Conservation (phyloP, 1,139 yeast species). For the Candida dubliniensis region DNA sequence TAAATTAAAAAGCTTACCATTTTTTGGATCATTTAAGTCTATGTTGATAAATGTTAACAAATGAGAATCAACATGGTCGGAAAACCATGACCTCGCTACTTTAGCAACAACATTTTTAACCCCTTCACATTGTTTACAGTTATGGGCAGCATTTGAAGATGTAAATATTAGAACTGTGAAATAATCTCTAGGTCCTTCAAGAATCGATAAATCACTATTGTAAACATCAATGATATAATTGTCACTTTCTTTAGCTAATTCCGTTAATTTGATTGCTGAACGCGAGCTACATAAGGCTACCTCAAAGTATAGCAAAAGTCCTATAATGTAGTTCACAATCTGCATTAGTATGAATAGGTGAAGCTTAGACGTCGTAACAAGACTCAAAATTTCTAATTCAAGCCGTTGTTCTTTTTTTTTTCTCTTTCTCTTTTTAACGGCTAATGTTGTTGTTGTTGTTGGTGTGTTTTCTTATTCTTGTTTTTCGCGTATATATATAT, state of each 20-base stretch:
- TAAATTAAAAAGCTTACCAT: conserved; percentile 34
- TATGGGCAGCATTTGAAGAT: conserved; percentile 34
- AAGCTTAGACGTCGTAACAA: background rate
- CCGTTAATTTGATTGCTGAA: conserved; percentile 3
- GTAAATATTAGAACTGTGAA: conserved; percentile 38
- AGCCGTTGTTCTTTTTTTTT: conserved; percentile 1
- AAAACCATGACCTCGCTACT: conserved; percentile 45
- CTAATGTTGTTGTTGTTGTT: background rate
- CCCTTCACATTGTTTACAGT: conserved; percentile 30
- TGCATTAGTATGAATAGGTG: background rate
- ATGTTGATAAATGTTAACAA: conserved; percentile 48
- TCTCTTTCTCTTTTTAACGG: background rate
- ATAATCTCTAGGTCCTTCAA: conserved; percentile 39
- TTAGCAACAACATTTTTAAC: conserved; percentile 25
- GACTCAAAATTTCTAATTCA: background rate
- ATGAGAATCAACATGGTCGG: conserved; percentile 39
- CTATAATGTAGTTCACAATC: conserved; percentile 1
- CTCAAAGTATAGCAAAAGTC: conserved; percentile 2
- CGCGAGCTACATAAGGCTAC: conserved; percentile 4
- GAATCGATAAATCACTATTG: conserved; percentile 29
- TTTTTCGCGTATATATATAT: background rate
- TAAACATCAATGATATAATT: conserved; percentile 27
- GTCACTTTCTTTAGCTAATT: conserved; percentile 5
- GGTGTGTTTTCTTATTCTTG: background rate
- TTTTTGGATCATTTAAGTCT: conserved; percentile 47